Base-by-base conservation (phyloP, 2,329 filamentous ascomycete genomes). In the Camillea tinctor region DNA sequence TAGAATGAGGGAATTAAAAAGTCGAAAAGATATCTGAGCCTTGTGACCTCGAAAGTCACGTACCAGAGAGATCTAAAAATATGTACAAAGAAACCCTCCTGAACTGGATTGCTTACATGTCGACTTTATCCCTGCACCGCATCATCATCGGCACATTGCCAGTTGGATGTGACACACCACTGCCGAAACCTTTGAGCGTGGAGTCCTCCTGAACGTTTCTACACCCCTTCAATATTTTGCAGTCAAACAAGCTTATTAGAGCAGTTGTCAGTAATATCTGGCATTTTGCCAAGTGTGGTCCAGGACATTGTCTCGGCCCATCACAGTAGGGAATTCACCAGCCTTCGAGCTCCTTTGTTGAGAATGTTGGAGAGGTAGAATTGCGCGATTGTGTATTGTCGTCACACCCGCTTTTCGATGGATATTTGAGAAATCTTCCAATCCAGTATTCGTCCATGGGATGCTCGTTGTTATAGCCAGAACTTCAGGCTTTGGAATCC, bases 291-390 rank as follows among this genome's bases (percentile, higher is more conserved):
- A 73, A 72, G 60, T 72, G 68, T 9, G 68, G 61, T 0, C 71
- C 70, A 9, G 70, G 70, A 60, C 67, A 72, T 54, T 68, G 63
- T 17, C 70, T 58, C 22, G 66, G 65, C 15, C 71, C 69, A 17
- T 70, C 71, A 7, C 72, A 70, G 20, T 69, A 71, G 0, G 70
- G 67, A 13, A 73, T 70, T 69, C 69, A 72, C 3, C 68, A 68
- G 13, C 69, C 69, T 61, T 71, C 70, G 21, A 68, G 54, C 21
- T 65, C 68, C 60, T 70, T 72, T 1, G 61, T 68, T 21, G 68
- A 69, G 59, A 71, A 73, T 52, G 49, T 61, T 19, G 60, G 57
- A 59, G 57, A n/a, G 51, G 57, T 24, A 56, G 55, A 17, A 22
- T 53, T 44, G 17, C 26, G 26, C 26, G 26, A 13, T 30, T 30